Base-by-base conservation (phyloP, 1,284 basidiomycete species). In the Trametes versicolor region DNA sequence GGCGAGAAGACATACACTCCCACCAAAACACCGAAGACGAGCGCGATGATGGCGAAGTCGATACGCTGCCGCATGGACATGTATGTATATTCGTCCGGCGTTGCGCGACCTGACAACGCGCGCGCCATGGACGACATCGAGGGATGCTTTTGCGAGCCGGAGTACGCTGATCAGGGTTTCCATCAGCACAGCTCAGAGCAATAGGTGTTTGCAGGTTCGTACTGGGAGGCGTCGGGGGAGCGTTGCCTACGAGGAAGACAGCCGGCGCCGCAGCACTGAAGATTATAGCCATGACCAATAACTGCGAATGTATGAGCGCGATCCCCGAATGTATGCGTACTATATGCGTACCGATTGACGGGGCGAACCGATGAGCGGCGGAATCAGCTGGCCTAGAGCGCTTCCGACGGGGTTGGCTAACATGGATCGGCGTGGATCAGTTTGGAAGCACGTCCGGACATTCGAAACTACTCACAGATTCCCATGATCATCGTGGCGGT, bases 401-500 rank as follows among this genome's bases (percentile, higher is more conserved):
- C 83, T 71, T 4, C 80, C 80, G 4, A 74, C 63, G 36, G 71
- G 72, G 49, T 73, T 74, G 4, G 71, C 69, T 71, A 21, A 17
- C 27, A 27, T 19, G 36, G 34, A 43, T 39, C 12, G 13, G 10
- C n/a, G 12, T 36, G 8, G 13, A 89, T 63, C 64, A 53, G 51
- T 60, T n/a, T 50, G n/a, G 43, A 21, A 19, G 19, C 7, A 19
- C 25, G 17, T 56, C 12, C 37, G 32, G 29, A 48, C 17, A 23
- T 4, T 12, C 37, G n/a, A 21, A 21, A 23, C 13, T 15, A 49
- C 78, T 59, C 65, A 90, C 91, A 82, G 37, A 94, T 83, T n/a
- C 91, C 85, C 60, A 93, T 80, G 34, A 91, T 72, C 91, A 93
- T 94, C 1, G 93, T 94, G 17, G 90, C 91, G 0, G 92, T 93